A percentile compares a stretch with the other conserved stretches of the same genome.
phyloP scores from a whole-genome alignment of 2,329 filamentous ascomycete species.

The Stemphylium vesicarium region DNA sequence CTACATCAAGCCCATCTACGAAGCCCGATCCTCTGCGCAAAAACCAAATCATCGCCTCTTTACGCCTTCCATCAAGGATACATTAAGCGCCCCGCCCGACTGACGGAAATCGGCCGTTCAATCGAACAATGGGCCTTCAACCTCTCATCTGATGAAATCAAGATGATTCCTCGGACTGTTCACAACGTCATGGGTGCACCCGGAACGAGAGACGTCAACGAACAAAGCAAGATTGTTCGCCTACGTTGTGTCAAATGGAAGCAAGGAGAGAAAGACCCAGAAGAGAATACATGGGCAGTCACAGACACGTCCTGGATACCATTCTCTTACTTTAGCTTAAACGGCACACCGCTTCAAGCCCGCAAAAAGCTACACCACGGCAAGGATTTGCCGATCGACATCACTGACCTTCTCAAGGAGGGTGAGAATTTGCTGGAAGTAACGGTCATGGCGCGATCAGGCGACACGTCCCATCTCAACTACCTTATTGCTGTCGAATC shows the following conservation, averaged over 20 bases:
- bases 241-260: constrained; percentile 67
- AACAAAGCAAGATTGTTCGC: constrained; percentile 68
- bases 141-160: constrained; percentile 49
- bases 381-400: constrained; percentile 76
- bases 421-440: constrained; percentile 70
- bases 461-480: constrained; percentile 48
- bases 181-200: constrained; percentile 33
- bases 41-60: constrained; percentile 32
- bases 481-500: constrained; percentile 75
- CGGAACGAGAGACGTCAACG: constrained; percentile 45
- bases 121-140: constrained; percentile 57
- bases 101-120: constrained; percentile 43
- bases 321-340: constrained; percentile 71
- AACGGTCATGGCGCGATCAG: constrained; percentile 28
- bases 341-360: constrained; percentile 61
- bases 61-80: constrained; percentile 67
- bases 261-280: constrained; percentile 23
- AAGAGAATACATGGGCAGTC: constrained; percentile 65
- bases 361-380: constrained; percentile 75
- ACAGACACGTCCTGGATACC: constrained; percentile 73
- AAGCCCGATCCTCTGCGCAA: constrained; percentile 56
- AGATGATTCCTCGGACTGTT: constrained; percentile 47
- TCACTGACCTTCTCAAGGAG: constrained; percentile 65
- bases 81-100: constrained; percentile 54
- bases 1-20: constrained; percentile 66